Conservation (phyloP, 345 rosid species). For the Boechera divaricarpa region DNA sequence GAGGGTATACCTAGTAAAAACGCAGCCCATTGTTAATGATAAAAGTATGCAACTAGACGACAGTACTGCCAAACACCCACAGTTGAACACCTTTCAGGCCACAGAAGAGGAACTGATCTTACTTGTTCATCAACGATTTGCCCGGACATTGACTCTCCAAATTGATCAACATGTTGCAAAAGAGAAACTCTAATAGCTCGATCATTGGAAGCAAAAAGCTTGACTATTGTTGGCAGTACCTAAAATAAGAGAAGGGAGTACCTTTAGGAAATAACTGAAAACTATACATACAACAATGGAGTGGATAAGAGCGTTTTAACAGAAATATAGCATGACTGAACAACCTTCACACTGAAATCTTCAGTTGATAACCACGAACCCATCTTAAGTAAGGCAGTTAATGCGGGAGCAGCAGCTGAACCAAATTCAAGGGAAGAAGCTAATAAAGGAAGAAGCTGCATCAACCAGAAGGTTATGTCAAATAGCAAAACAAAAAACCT, state of each 20-base stretch:
- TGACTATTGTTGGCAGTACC: constrained; percentile 88
- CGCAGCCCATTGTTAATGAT: constrained; percentile 27
- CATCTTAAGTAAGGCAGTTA: constrained; percentile 90
- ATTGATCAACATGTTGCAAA: constrained; percentile 96
- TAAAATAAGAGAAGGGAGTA: constrained; percentile 45
- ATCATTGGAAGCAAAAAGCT: constrained; percentile 91
- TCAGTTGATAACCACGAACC: constrained; percentile 95
- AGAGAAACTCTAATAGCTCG: constrained; percentile 94
- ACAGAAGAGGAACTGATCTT: constrained; percentile 34
- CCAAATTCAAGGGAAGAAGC: constrained; percentile 99
- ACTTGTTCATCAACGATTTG: constrained; percentile 98
- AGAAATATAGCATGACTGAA: constrained; percentile 27
- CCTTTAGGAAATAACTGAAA: constrained; percentile 35
- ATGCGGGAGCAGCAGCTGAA: constrained; percentile 95
- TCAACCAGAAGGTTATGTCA: constrained; percentile 47
- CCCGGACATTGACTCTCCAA: constrained; percentile 84
- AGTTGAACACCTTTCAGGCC: constrained; percentile 14
- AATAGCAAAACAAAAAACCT: constrained; percentile 33
- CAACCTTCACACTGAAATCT: constrained; percentile 87
- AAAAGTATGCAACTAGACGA: constrained; percentile 6
- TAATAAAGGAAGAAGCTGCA: constrained; percentile 95
- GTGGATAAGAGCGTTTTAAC: constrained; percentile 11
- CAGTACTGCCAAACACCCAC: constrained; percentile 8
- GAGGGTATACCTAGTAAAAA: constrained; percentile 78
- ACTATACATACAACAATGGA: constrained; percentile 10